Percentiles rank a stretch among this genome's conserved stretches.
Conservation (phyloP, 805 yeast genomes). For the Pichia ethanolica region DNA sequence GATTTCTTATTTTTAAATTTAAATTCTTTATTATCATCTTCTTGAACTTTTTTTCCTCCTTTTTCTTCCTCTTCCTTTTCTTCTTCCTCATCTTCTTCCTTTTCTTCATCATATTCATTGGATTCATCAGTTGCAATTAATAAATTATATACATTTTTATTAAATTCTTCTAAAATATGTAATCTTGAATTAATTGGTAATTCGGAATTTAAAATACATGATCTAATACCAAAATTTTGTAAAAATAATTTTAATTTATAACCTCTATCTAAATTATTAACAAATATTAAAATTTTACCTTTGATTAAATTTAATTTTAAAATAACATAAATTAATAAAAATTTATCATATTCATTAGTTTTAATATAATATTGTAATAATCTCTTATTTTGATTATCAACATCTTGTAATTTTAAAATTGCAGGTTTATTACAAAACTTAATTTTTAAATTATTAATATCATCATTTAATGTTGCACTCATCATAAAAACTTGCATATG, state of each 20-base stretch:
- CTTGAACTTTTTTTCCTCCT: slow-evolving; percentile 32
- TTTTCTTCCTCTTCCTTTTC: slow-evolving; percentile 16
- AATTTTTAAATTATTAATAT: slow-evolving; percentile 65
- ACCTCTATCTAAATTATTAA: slow-evolving; percentile 91
- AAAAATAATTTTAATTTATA: slow-evolving; percentile 83
- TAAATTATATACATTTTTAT: slow-evolving; percentile 77
- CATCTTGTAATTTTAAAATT: slow-evolving; percentile 68
- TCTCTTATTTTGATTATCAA: slow-evolving; percentile 44
- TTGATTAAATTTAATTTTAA: slow-evolving; percentile 80
- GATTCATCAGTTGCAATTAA: slow-evolving; percentile 94
- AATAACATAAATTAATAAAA: slow-evolving; percentile 82
- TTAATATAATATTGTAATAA: slow-evolving; percentile 81
- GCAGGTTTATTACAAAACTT: slow-evolving; percentile 82
- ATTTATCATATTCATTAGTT: slow-evolving; percentile 85
- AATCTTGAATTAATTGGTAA: slow-evolving; percentile 87
- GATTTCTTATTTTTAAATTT: slow-evolving; percentile 21
- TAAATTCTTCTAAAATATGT: slow-evolving; percentile 92
- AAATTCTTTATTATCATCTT: slow-evolving; percentile 14
- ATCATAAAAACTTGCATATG: slow-evolving; percentile 82
- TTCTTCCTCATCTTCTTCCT: slow-evolving; percentile 19
- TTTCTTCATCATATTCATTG: slow-evolving; percentile 41
- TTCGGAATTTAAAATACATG: slow-evolving; percentile 87
- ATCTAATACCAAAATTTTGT: slow-evolving; percentile 88
- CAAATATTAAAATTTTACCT: slow-evolving; percentile 88
- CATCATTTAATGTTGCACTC: slow-evolving; percentile 94